A percentile compares a stretch with the other conserved stretches of the same genome.
Conservation (phyloP, 2,329 filamentous ascomycete genomes). For the Trichoderma atroviride region DNA sequence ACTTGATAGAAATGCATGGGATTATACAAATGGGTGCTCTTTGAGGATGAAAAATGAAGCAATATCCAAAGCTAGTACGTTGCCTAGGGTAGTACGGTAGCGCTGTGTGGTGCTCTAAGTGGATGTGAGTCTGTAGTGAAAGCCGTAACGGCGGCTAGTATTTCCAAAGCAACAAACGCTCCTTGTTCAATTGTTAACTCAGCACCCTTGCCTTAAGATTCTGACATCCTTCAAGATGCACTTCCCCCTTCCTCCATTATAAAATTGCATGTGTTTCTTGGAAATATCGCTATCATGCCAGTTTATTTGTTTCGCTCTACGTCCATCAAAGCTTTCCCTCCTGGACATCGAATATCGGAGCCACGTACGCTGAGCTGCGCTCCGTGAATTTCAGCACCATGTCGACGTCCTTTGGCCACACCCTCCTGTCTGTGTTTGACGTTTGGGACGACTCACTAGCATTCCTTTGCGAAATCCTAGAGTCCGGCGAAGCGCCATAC, state of each 20-base stretch:
- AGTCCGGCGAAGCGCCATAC: constrained; percentile 33
- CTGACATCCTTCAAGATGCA: neutral
- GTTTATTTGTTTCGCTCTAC: neutral
- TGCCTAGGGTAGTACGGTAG: neutral
- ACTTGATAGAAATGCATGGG: too few relatives aligned
- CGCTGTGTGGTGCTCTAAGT: neutral
- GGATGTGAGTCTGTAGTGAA: neutral
- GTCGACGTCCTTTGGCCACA: constrained; percentile 33
- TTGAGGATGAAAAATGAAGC: too few relatives aligned
- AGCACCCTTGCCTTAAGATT: neutral
- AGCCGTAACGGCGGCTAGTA: neutral
- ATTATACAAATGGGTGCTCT: too few relatives aligned
- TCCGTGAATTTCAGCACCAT: constrained; percentile 1
- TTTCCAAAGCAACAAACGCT: constrained; percentile 10
- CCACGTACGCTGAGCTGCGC: neutral
- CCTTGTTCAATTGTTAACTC: neutral
- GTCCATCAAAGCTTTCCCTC: neutral
- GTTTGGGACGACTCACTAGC: constrained; percentile 36
- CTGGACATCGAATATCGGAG: neutral
- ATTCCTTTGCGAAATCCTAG: constrained; percentile 40
- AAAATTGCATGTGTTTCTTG: neutral
- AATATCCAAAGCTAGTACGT: neutral
- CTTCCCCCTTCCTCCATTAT: neutral
- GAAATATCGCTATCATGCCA: neutral
- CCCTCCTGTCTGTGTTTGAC: constrained; percentile 40